Evolutionary conservation across 805 yeast genomes (phyloP).

Genomic region (Wickerhamiella brachini): DNA sequence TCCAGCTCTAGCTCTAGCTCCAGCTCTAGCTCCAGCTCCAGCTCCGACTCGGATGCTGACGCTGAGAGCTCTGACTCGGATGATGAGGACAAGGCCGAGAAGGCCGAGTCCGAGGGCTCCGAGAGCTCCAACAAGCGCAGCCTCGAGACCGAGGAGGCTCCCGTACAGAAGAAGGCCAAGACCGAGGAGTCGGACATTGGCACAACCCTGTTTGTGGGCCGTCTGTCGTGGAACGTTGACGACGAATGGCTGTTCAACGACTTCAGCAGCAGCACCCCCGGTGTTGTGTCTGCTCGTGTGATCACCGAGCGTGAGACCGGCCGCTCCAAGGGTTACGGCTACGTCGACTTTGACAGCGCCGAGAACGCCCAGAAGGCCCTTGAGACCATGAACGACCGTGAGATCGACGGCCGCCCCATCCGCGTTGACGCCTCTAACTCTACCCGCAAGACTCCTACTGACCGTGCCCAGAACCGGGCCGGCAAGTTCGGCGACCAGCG

Average conservation of each 20-base stretch:
- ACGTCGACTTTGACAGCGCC: constrained; percentile 79
- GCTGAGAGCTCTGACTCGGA: constrained; percentile 18
- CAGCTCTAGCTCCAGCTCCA: constrained; percentile 20
- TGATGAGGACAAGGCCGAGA: constrained; percentile 22
- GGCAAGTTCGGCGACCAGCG: constrained; percentile 79
- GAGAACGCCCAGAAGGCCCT: constrained; percentile 78
- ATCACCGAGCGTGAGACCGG: constrained; percentile 85
- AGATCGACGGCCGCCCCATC: constrained; percentile 93
- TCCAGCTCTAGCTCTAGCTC: too few relatives aligned
- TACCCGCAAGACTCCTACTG: constrained; percentile 41
- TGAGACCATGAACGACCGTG: constrained; percentile 74
- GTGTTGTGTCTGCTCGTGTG: constrained; percentile 80
- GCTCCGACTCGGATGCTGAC: constrained; percentile 19
- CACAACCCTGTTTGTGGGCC: constrained; percentile 84
- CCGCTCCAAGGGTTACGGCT: constrained; percentile 86
- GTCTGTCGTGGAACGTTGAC: constrained; percentile 94
- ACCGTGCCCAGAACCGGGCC: constrained; percentile 63
- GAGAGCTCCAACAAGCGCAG: constrained; percentile 25
- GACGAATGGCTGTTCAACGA: constrained; percentile 86
- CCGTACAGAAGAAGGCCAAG: constrained; percentile 36
- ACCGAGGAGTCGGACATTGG: constrained; percentile 19
- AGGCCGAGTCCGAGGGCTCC: constrained; percentile 27
- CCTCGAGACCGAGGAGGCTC: constrained; percentile 32
- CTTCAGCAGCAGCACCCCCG: constrained; percentile 61
- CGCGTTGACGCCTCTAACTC: constrained; percentile 85